Conservation (phyloP, 2,329 filamentous ascomycete genomes). For the Ophiocordyceps camponoti-leonardi region DNA sequence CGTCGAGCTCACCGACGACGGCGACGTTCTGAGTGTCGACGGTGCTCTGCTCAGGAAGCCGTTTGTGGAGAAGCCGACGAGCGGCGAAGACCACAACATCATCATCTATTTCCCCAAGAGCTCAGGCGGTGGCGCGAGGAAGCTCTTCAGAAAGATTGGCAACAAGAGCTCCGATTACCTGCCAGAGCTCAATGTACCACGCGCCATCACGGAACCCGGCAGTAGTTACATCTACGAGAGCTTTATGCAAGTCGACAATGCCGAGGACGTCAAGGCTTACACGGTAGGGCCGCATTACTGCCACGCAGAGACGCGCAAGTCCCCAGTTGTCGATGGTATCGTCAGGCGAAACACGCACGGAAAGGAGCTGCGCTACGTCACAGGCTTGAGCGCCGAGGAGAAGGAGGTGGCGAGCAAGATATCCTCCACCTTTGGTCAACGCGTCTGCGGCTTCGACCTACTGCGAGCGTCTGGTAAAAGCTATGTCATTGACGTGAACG, state of each 20-base stretch:
- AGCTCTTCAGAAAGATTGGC: constrained; percentile 90
- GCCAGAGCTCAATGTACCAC: constrained; percentile 54
- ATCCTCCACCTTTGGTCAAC: constrained; percentile 78
- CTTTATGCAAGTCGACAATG: constrained; percentile 91
- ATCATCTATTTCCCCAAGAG: constrained; percentile 91
- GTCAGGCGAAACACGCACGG: constrained; percentile 93
- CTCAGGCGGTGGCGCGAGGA: constrained; percentile 72
- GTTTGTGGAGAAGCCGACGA: constrained; percentile 97
- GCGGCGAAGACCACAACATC: constrained; percentile 96
- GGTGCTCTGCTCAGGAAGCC: constrained; percentile 71
- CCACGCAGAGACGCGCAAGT: constrained; percentile 93
- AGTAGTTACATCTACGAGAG: constrained; percentile 94
- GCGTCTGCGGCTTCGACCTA: constrained; percentile 91
- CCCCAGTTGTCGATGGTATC: constrained; percentile 88
- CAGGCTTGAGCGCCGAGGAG: constrained; percentile 64
- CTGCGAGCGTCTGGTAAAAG: constrained; percentile 76
- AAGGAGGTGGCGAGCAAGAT: constrained; percentile 78
- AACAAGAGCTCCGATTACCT: constrained; percentile 98
- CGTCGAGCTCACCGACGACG: constrained; percentile 78
- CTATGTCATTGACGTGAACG: constrained; percentile 97
- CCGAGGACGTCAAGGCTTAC: constrained; percentile 96
- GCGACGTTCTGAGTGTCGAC: constrained; percentile 77
- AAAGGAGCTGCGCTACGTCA: constrained; percentile 93
- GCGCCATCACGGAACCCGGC: constrained; percentile 62
- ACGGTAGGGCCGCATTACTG: constrained; percentile 88